phyloP scores from a whole-genome alignment of 2,329 filamentous ascomycete genomes.

The Exophiala sp. region DNA sequence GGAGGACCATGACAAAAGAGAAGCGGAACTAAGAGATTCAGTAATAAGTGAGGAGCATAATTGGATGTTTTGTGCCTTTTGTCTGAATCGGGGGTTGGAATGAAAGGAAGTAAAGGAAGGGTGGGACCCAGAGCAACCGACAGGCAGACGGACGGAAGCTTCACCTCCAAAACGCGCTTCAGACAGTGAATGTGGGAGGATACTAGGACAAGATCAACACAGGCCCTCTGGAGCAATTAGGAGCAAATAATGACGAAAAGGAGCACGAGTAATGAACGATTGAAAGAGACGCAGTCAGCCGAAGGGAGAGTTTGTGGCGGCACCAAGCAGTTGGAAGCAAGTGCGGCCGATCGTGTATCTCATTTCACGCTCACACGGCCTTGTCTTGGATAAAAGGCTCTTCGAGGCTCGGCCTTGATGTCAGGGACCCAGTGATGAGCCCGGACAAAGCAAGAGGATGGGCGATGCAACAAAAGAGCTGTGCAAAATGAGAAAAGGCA shows the following conservation, averaged over 20 bases:
- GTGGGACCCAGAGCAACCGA: slow-evolving; percentile 16
- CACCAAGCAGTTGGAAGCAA: slow-evolving; percentile 20
- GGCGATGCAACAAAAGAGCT: slow-evolving; percentile 15
- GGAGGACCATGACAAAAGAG: slow-evolving; percentile 15
- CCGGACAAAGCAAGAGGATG: slow-evolving; percentile 12
- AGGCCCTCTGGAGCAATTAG: slow-evolving; percentile 11
- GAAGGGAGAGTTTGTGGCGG: slow-evolving; percentile 25
- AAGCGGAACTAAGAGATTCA: slow-evolving; percentile 10
- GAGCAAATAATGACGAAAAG: slow-evolving; percentile 19
- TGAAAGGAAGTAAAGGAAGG: slow-evolving; percentile 20
- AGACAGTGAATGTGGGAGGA: slow-evolving; percentile 19
- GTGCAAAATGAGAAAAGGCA: slow-evolving; percentile 15
- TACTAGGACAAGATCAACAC: background rate
- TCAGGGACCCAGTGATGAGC: slow-evolving; percentile 22
- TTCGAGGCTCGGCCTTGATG: slow-evolving; percentile 29
- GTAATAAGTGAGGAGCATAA: slow-evolving; percentile 16
- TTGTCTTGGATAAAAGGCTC: slow-evolving; percentile 28
- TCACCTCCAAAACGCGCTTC: slow-evolving; percentile 15
- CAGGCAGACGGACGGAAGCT: slow-evolving; percentile 8
- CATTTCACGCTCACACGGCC: slow-evolving; percentile 20
- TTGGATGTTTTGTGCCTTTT: slow-evolving; percentile 20
- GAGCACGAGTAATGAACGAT: slow-evolving; percentile 12
- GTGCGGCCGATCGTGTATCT: slow-evolving; percentile 22
- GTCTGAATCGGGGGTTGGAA: slow-evolving; percentile 24
- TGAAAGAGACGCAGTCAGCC: slow-evolving; percentile 25